A percentile compares a stretch with the other conserved stretches of the same genome.
Evolutionary conservation across 2,329 filamentous ascomycete species (phyloP).

Genomic region (Parastagonospora avenae): DNA sequence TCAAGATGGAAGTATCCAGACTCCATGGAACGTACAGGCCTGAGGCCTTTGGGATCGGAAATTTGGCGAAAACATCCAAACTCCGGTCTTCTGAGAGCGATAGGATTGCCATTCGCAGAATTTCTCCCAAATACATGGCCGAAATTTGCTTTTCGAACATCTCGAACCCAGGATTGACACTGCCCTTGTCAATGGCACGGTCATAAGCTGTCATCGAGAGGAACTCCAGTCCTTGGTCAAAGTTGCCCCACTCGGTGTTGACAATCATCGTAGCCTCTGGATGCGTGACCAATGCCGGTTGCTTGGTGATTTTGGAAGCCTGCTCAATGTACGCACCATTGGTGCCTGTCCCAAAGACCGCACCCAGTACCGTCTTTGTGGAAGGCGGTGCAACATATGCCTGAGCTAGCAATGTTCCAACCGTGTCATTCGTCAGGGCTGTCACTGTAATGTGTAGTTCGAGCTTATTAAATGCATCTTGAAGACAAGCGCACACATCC

Average conservation of each 20-base stretch:
- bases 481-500: constrained; percentile 85
- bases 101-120: constrained; percentile 75
- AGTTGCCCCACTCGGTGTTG: constrained; percentile 95
- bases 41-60: constrained; percentile 54
- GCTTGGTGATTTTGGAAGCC: constrained; percentile 77
- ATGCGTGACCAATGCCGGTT: constrained; percentile 47
- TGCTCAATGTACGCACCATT: constrained; percentile 96
- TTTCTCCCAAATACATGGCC: constrained; percentile 94
- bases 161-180: constrained; percentile 86
- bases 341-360: constrained; percentile 93
- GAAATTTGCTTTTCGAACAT: constrained; percentile 71
- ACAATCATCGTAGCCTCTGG: constrained; percentile 83
- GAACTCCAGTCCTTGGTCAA: constrained; percentile 85
- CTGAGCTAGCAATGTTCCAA: constrained; percentile 93
- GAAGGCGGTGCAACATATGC: constrained; percentile 87
- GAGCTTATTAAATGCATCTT: constrained; percentile 81
- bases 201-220: constrained; percentile 84
- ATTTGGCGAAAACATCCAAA: neutral
- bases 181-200: constrained; percentile 71
- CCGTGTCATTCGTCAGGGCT: constrained; percentile 91
- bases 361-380: constrained; percentile 79
- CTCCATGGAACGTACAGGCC: constrained; percentile 76
- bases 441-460: constrained; percentile 84
- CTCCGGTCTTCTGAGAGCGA: constrained; percentile 50
- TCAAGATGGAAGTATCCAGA: constrained; percentile 84